phyloP scores from a whole-genome alignment of 1,139 yeast species.

The Schizosaccharomyces versatilis region DNA sequence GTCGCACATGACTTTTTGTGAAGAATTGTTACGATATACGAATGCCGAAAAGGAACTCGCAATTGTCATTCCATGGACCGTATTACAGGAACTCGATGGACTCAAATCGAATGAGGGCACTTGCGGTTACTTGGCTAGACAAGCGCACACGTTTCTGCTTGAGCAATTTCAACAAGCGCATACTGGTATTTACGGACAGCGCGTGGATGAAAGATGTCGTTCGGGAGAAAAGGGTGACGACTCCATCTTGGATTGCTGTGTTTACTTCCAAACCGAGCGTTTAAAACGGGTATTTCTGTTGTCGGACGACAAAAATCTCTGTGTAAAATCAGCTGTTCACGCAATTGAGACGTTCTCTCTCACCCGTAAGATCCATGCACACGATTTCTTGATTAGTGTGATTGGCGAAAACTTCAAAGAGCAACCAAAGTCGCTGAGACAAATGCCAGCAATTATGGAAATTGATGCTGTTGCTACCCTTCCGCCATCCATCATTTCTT shows the following conservation, averaged over 20 bases:
- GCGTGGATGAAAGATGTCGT: slow-evolving; percentile 25
- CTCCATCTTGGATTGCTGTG: slow-evolving; percentile 65
- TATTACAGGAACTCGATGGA: slow-evolving; percentile 59
- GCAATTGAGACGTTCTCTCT: not conserved
- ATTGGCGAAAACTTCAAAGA: not conserved
- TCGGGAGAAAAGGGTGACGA: slow-evolving; percentile 37
- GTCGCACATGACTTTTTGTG: not conserved
- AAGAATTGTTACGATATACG: not conserved
- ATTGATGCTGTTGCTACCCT: too few relatives aligned
- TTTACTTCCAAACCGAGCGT: slow-evolving; percentile 30
- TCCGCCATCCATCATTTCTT: too few relatives aligned
- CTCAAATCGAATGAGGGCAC: slow-evolving; percentile 25
- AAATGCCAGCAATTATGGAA: too few relatives aligned
- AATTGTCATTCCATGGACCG: slow-evolving; percentile 48
- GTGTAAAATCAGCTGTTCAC: slow-evolving; percentile 44
- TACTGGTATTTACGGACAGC: slow-evolving; percentile 43
- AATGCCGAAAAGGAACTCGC: slow-evolving; percentile 17
- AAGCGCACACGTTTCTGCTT: slow-evolving; percentile 65
- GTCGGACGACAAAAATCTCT: slow-evolving; percentile 67
- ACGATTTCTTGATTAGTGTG: not conserved
- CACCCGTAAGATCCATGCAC: not conserved
- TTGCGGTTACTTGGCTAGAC: slow-evolving; percentile 28
- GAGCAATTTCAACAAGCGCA: slow-evolving; percentile 31
- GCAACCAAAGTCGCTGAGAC: too few relatives aligned
- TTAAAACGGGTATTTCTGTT: slow-evolving; percentile 34